Base-by-base conservation (phyloP, 2,329 filamentous ascomycete genomes). In the Dactylellina leptospora region DNA sequence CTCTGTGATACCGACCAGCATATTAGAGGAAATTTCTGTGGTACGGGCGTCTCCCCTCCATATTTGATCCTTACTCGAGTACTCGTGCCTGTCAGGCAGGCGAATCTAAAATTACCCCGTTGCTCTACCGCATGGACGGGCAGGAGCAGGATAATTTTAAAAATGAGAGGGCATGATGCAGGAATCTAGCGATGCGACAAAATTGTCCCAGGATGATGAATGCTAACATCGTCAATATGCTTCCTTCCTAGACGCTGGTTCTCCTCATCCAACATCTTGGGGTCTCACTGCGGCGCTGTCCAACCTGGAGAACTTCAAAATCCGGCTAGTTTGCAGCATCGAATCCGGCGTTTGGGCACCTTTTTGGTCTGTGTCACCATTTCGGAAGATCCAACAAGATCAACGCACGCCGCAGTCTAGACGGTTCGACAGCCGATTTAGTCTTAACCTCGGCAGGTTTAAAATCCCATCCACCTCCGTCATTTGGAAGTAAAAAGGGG, bases 371-470 rank as follows among this genome's bases (percentile, higher is more conserved):
- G 66, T 71, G 66, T 71, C 58, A 53, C 48, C 47, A 36, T 38
- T 40, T 56, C 50, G 64, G 64, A 56, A 71, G 47, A 58, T 62
- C 66, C 66, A 71, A 71, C 66, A 63, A 27, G 28, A 44, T 63
- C 66, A 71, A 71, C 66, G 58, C 64, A 70, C 58, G 64, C 47
- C 18, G n/a, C 28, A 55, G 33, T 36, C 44, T 47, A 18, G 50
- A 53, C 45, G 27, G 16, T 5, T 56, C 44, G 54, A 47, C 47
- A 27, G 36, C 18, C 45, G 45, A 50, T 50, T 50, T 23, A 18
- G 1, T 36, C 6, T 28, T 25, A 53, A 54, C 36, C 51, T 27
- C 33, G 33, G 33, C 51, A 18, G 18, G 3, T 54, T 54, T 54
- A 38, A 38, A 54, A n/a, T 23, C 5, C 10, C 9, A 20, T 18